Conservation (phyloP, 805 yeast genomes). For the Cyberlindnera euphorbiiphila region DNA sequence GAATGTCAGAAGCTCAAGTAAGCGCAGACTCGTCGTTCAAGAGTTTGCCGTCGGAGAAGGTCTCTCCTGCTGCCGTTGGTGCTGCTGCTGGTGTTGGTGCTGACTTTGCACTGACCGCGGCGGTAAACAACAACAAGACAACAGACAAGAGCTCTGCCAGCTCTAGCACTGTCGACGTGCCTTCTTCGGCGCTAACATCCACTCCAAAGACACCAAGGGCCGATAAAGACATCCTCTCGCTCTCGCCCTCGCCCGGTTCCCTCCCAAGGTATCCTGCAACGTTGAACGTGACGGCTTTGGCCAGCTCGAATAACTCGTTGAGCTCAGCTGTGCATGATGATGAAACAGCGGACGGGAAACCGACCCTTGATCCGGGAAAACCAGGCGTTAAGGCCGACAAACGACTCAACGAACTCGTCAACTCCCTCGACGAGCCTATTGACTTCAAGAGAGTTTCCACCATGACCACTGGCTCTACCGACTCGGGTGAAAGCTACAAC, state of each 20-base stretch:
- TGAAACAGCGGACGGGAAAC: constrained; percentile 1
- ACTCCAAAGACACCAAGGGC: constrained; percentile 18
- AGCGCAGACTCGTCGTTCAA: constrained; percentile 12
- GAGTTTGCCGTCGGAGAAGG: constrained; percentile 8
- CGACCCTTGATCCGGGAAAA: constrained; percentile 45
- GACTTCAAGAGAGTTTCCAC: constrained; percentile 40
- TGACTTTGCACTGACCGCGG: too few species aligned
- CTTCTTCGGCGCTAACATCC: too few species aligned
- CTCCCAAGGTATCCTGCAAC: constrained; percentile 46
- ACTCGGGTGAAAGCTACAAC: constrained; percentile 17
- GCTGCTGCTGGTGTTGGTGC: too few species aligned
- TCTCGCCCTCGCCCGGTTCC: constrained; percentile 23
- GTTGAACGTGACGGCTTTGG: constrained; percentile 43
- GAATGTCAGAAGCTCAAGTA: constrained; percentile 9
- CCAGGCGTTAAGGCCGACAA: constrained; percentile 17
- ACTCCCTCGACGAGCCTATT: constrained; percentile 37
- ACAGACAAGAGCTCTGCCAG: too few species aligned
- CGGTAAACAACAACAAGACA: too few species aligned
- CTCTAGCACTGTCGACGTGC: too few species aligned
- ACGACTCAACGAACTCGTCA: constrained; percentile 22
- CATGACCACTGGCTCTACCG: constrained; percentile 26
- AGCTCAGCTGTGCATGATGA: not conserved
- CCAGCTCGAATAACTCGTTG: constrained; percentile 20
- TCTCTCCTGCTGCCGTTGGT: too few species aligned
- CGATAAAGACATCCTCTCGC: too few species aligned